Conservation (phyloP, 768 basidiomycete genomes). For the Calocybe indica region DNA sequence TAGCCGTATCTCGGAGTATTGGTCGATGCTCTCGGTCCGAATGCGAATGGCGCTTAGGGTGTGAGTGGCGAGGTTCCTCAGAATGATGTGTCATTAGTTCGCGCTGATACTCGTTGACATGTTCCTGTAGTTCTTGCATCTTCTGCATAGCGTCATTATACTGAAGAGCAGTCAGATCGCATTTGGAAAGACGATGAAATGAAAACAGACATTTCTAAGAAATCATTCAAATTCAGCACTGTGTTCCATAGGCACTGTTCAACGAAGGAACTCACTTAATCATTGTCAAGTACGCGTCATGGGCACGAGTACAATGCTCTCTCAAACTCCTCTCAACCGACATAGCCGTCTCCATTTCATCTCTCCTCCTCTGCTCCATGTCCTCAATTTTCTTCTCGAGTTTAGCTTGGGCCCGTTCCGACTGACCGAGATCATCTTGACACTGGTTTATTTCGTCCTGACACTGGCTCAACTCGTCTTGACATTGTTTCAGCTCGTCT, state of each 20-base stretch:
- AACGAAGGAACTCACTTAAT: constrained; percentile 29
- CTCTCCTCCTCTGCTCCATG: constrained; percentile 30
- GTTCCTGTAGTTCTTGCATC: too few species aligned
- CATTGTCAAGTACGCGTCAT: constrained; percentile 33
- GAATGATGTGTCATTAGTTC: too few species aligned
- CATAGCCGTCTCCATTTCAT: constrained; percentile 47
- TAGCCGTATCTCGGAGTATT: neutral
- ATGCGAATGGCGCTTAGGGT: too few species aligned
- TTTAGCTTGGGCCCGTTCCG: constrained; percentile 13
- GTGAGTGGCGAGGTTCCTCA: too few species aligned
- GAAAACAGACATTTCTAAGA: too few species aligned
- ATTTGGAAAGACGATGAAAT: too few species aligned
- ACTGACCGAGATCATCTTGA: too few species aligned
- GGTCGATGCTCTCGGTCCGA: too few species aligned
- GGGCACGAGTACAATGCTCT: constrained; percentile 43
- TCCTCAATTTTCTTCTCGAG: constrained; percentile 33
- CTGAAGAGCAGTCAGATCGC: constrained; percentile 11
- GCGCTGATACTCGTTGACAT: too few species aligned
- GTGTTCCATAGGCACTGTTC: neutral
- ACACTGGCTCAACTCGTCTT: too few species aligned
- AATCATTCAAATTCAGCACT: neutral
- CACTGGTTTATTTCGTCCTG: too few species aligned
- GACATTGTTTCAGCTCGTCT: too few species aligned
- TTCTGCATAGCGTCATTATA: constrained; percentile 14
- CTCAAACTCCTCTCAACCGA: constrained; percentile 48